phyloP scores from a whole-genome alignment of 257 asterid genomes.

The Capsicum baccatum region DNA sequence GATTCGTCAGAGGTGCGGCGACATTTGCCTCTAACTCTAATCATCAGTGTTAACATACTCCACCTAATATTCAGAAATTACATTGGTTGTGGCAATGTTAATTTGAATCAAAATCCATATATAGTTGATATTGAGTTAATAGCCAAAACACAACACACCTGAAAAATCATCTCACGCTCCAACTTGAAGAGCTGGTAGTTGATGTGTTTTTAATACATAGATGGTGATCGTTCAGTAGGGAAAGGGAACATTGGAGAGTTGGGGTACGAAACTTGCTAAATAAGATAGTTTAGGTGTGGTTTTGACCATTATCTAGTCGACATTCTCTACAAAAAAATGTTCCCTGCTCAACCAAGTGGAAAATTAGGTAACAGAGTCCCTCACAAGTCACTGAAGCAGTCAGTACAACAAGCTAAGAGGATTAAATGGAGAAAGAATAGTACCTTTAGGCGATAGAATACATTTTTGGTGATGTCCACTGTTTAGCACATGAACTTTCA shows the following conservation, averaged over 20 bases:
- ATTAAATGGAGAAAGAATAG: not conserved
- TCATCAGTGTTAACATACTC: not conserved
- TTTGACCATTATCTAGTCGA: no score
- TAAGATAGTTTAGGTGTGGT: no score
- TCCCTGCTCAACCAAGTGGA: not conserved
- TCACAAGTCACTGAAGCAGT: not conserved
- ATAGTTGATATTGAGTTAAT: no score
- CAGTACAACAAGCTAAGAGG: not conserved
- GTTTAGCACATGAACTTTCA: slow-evolving; percentile 64
- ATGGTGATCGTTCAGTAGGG: no score
- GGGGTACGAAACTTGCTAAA: no score
- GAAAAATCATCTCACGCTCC: no score
- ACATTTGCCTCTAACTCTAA: not conserved
- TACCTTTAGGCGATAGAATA: slow-evolving; percentile 83
- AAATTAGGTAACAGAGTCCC: not conserved
- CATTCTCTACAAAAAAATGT: not conserved
- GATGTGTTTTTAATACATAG: no score
- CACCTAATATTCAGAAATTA: not conserved
- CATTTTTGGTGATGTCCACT: slow-evolving; percentile 68
- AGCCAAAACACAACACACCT: no score
- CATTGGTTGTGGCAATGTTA: not conserved
- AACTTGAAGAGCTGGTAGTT: no score
- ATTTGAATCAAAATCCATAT: not conserved
- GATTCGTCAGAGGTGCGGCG: no score
- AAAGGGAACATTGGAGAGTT: no score